A percentile compares a stretch with the other conserved stretches of the same genome.
Conservation (phyloP, 768 basidiomycete genomes). For the Rhizopogon salebrosus region DNA sequence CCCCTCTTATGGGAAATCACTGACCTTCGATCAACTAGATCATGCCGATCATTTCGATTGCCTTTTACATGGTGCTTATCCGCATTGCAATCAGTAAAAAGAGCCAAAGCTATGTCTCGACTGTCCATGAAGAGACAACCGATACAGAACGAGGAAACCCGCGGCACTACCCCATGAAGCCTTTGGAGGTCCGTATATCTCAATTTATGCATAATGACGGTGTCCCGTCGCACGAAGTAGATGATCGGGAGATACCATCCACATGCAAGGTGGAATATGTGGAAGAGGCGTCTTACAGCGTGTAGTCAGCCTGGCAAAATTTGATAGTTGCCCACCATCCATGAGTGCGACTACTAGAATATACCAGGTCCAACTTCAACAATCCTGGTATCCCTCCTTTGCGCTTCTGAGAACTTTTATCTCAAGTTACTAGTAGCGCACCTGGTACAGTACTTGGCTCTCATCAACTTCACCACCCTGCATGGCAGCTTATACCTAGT, state of each 20-base stretch:
- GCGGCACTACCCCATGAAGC: background rate
- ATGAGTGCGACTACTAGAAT: too few relatives aligned
- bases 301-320: too few relatives aligned
- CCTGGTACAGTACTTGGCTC: too few relatives aligned
- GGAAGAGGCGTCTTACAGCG: too few relatives aligned
- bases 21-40: background rate
- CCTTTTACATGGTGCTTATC: slow-evolving; percentile 7
- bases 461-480: too few relatives aligned
- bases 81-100: background rate
- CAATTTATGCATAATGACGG: background rate
- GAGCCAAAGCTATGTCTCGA: background rate
- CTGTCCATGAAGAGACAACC: background rate
- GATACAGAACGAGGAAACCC: background rate
- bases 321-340: too few relatives aligned
- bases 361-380: too few relatives aligned
- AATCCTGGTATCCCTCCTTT: too few relatives aligned
- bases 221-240: too few relatives aligned
- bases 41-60: slow-evolving; percentile 7
- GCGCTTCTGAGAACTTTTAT: too few relatives aligned
- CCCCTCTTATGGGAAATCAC: background rate
- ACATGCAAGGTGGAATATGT: background rate
- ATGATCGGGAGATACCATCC: background rate
- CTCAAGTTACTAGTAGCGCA: too few relatives aligned
- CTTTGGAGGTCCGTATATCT: background rate
- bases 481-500: too few relatives aligned